Conservation (phyloP, 2,329 filamentous ascomycete genomes). For the Colletotrichum graminicola region DNA sequence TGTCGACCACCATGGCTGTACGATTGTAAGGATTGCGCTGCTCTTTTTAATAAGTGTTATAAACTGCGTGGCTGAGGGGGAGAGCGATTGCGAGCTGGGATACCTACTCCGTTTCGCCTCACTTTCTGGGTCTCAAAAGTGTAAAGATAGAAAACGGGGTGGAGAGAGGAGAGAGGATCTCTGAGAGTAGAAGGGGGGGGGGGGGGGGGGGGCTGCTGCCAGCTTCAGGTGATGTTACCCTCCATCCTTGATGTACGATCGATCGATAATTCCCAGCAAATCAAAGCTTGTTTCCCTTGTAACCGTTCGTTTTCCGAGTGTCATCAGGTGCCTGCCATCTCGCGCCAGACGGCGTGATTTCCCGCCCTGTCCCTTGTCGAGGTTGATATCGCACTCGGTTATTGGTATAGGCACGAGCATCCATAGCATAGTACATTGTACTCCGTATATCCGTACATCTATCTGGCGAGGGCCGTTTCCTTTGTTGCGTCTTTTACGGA, state of each 20-base stretch:
- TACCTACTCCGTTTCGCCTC: not conserved
- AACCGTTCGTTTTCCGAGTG: not conserved
- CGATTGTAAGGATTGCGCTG: not conserved
- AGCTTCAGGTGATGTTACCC: constrained; percentile 6
- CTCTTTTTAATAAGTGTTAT: not conserved
- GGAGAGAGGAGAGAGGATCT: too few species aligned
- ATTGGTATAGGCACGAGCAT: too few species aligned
- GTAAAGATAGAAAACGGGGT: not conserved
- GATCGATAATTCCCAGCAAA: constrained; percentile 2
- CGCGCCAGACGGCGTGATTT: constrained; percentile 18
- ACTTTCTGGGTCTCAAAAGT: not conserved
- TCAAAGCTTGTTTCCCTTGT: constrained; percentile 15
- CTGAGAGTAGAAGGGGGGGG: too few species aligned
- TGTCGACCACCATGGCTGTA: not conserved
- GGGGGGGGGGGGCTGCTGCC: not conserved
- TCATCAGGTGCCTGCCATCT: constrained; percentile 4
- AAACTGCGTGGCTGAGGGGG: not conserved
- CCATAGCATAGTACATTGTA: too few species aligned
- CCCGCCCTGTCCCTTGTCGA: constrained; percentile 7
- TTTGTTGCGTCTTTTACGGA: not conserved
- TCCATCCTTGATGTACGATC: constrained; percentile 14
- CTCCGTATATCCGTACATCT: too few species aligned
- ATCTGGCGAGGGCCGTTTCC: not conserved
- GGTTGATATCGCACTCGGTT: not conserved
- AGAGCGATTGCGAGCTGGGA: not conserved